Percentiles rank a stretch among this genome's conserved stretches.
phyloP scores from a whole-genome alignment of 768 basidiomycete genomes.

The Russula olivacea region DNA sequence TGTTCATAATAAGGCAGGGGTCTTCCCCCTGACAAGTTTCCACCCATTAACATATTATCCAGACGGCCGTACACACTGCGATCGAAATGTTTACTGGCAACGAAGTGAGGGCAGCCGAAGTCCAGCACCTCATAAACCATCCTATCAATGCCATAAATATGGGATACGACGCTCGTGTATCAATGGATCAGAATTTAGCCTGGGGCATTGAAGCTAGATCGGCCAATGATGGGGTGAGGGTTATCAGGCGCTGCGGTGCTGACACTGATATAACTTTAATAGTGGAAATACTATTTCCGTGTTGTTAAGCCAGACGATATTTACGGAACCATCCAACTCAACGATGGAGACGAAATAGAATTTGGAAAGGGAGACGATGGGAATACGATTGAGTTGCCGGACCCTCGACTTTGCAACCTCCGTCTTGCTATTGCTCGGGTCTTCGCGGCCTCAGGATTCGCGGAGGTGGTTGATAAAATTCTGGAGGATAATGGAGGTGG shows the following conservation, averaged over 20 bases:
- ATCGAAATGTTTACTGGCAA: too few species aligned
- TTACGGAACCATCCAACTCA: too few species aligned
- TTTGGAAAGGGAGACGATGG: background rate
- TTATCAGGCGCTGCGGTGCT: background rate
- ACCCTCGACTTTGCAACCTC: background rate
- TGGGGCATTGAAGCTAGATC: background rate
- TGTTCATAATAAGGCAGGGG: too few species aligned
- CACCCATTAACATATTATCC: too few species aligned
- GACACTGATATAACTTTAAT: background rate
- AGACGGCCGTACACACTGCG: accelerated
- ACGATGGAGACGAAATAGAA: background rate
- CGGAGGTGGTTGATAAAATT: background rate
- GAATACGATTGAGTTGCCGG: background rate
- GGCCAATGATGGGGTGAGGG: background rate
- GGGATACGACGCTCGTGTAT: background rate
- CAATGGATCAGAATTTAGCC: background rate
- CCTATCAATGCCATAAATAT: background rate
- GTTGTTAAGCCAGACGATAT: too few species aligned
- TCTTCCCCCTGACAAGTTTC: too few species aligned
- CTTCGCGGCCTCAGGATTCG: background rate
- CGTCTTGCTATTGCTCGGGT: background rate
- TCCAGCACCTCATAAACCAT: too few species aligned
- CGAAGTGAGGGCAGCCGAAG: too few species aligned
- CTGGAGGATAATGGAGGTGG: background rate
- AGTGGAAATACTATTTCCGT: background rate